Conservation (phyloP, 2,329 filamentous ascomycete genomes). For the Thelonectria discophora region DNA sequence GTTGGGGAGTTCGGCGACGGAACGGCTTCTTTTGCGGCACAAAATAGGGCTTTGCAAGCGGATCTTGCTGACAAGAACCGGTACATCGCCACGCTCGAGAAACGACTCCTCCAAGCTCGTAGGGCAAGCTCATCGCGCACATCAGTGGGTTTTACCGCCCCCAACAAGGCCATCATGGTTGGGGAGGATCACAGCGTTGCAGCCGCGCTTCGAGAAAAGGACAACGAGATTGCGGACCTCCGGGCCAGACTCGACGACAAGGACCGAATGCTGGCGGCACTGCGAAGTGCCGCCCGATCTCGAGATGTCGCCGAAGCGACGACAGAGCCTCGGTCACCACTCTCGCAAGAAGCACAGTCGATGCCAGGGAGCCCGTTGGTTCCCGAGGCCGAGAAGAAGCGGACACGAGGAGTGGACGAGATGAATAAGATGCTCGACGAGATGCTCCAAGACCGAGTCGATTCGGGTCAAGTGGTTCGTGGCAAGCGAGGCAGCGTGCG, state of each 20-base stretch:
- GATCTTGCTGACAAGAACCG: conserved; percentile 96
- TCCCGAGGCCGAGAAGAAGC: conserved; percentile 54
- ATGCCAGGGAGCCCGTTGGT: conserved; percentile 23
- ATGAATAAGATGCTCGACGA: conserved; percentile 94
- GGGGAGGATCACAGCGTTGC: conserved; percentile 81
- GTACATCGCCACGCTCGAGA: conserved; percentile 94
- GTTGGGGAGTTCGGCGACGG: conserved; percentile 87
- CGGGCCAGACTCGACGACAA: conserved; percentile 91
- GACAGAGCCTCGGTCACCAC: conserved; percentile 46
- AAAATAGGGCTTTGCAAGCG: conserved; percentile 91
- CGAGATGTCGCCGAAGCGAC: conserved; percentile 78
- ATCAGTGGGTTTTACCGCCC: conserved; percentile 74
- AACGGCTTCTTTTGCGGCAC: conserved; percentile 80
- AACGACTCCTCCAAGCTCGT: conserved; percentile 87
- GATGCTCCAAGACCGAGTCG: conserved; percentile 92
- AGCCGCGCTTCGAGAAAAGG: conserved; percentile 82
- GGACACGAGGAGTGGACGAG: conserved; percentile 81
- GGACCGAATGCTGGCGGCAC: conserved; percentile 88
- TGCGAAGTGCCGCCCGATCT: conserved; percentile 85
- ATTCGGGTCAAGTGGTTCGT: conserved; percentile 76
- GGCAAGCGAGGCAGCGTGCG: conserved; percentile 73
- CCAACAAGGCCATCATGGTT: conserved; percentile 72
- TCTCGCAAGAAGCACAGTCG: conserved; percentile 30
- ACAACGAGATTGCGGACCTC: conserved; percentile 91
- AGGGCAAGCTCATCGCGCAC: conserved; percentile 89